Percentiles rank a stretch among this genome's conserved stretches.
Conservation (phyloP, 2,329 filamentous ascomycete genomes). For the Pestalotiopsis sp. region DNA sequence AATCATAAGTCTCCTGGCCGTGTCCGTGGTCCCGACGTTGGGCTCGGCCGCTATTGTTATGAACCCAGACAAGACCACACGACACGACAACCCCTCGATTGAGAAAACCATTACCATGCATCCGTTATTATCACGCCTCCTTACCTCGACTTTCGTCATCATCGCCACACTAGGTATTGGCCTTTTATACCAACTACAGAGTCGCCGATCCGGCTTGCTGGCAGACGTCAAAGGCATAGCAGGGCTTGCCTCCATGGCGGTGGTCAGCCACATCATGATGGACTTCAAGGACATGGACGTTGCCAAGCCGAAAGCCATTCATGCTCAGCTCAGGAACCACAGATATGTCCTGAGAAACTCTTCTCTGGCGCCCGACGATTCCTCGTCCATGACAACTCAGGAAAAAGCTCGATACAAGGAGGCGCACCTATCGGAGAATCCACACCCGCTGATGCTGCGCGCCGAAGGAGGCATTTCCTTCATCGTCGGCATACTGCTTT, state of each 20-base stretch:
- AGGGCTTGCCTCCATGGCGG: conserved; percentile 75
- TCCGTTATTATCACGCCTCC: conserved; percentile 61
- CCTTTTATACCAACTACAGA: conserved; percentile 63
- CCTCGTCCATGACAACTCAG: conserved; percentile 41
- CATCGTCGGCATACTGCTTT: conserved; percentile 57
- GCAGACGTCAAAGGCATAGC: conserved; percentile 74
- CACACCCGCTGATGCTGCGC: conserved; percentile 71
- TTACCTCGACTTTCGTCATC: conserved; percentile 58
- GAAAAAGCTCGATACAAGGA: conserved; percentile 51
- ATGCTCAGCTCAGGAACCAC: conserved; percentile 65
- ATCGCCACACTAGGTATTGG: conserved; percentile 60
- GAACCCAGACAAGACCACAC: conserved; percentile 50
- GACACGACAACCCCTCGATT: conserved; percentile 41
- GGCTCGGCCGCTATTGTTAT: conserved; percentile 65
- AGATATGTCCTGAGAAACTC: conserved; percentile 73
- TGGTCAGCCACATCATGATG: conserved; percentile 71
- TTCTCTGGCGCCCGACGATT: conserved; percentile 67
- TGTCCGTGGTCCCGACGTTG: conserved; percentile 70
- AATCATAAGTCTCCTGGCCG: conserved; percentile 64
- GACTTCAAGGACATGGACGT: conserved; percentile 76
- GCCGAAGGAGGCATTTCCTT: conserved; percentile 62
- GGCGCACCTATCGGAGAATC: conserved; percentile 57
- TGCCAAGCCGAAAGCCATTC: conserved; percentile 67
- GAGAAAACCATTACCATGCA: conserved; percentile 60
- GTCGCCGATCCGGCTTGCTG: conserved; percentile 65